Percentiles rank a stretch among this genome's conserved stretches.
Conservation (phyloP, 257 asterid genomes). For the Marsdenia floribunda region DNA sequence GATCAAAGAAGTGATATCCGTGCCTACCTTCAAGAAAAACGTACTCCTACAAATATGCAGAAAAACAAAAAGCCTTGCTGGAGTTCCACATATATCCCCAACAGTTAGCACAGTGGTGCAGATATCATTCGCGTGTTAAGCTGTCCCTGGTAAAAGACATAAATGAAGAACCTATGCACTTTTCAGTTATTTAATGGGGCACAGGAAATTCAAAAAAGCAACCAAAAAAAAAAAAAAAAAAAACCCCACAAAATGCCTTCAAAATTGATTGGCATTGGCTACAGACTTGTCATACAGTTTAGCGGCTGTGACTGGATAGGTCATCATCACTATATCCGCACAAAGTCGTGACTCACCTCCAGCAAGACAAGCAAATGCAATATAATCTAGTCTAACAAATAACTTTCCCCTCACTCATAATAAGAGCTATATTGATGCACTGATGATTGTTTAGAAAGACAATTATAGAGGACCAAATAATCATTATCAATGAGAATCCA, state of each 20-base stretch:
- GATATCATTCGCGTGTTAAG: no score
- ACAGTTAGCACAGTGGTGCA: no score
- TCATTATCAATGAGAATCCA: neutral
- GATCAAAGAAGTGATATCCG: neutral
- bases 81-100: neutral
- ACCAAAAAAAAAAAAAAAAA: neutral
- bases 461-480: neutral
- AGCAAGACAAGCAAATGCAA: neutral
- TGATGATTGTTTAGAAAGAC: neutral
- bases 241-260: neutral
- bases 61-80: neutral
- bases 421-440: neutral
- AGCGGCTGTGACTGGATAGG: neutral
- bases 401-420: neutral
- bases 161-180: neutral
- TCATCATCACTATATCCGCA: neutral
- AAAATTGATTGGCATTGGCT: neutral
- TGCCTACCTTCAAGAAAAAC: neutral
- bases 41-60: neutral
- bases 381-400: neutral
- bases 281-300: neutral
- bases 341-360: neutral
- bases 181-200: no score
- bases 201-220: neutral
- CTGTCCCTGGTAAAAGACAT: no score